A percentile compares a stretch with the other conserved stretches of the same genome.
Conservation (phyloP, 2,329 filamentous ascomycete genomes). For the Monosporascus cannonballus region DNA sequence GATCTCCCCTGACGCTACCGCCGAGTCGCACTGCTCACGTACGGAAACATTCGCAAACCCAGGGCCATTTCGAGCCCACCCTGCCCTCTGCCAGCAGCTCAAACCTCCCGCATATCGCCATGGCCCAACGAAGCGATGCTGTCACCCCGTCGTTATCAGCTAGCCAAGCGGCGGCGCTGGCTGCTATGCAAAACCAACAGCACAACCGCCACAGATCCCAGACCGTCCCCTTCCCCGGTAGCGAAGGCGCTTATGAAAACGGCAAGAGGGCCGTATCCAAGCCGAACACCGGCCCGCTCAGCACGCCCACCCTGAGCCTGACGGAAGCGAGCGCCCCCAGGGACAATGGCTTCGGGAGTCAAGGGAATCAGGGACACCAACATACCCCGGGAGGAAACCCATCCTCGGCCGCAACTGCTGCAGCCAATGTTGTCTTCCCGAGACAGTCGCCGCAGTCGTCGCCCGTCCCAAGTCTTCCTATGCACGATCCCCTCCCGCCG, state of each 20-base stretch:
- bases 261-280: constrained; percentile 30
- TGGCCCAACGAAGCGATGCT: constrained; percentile 30
- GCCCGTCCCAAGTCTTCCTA: constrained; percentile 24
- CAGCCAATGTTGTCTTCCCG: constrained; percentile 68
- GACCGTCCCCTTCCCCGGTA: constrained; percentile 56
- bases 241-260: constrained; percentile 34
- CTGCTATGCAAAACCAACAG: constrained; percentile 61
- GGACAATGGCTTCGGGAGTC: constrained; percentile 46
- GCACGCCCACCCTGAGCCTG: constrained; percentile 56
- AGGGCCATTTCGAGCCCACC: constrained; percentile 70
- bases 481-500: constrained; percentile 24
- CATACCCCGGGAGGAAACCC: constrained; percentile 57
- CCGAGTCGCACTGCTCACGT: constrained; percentile 28
- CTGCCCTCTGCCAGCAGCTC: constrained; percentile 57
- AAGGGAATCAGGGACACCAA: constrained; percentile 43
- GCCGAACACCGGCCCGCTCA: constrained; percentile 42
- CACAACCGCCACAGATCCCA: constrained; percentile 65
- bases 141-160: constrained; percentile 48
- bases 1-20: constrained; percentile 37
- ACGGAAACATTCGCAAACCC: constrained; percentile 64
- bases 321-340: constrained; percentile 59
- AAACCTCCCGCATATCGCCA: constrained; percentile 45
- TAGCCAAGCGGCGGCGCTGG: constrained; percentile 77
- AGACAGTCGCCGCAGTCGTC: constrained; percentile 45
- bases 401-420: constrained; percentile 61